Conservation (phyloP, 139 green algal species). For the Coelastrella sp. region DNA sequence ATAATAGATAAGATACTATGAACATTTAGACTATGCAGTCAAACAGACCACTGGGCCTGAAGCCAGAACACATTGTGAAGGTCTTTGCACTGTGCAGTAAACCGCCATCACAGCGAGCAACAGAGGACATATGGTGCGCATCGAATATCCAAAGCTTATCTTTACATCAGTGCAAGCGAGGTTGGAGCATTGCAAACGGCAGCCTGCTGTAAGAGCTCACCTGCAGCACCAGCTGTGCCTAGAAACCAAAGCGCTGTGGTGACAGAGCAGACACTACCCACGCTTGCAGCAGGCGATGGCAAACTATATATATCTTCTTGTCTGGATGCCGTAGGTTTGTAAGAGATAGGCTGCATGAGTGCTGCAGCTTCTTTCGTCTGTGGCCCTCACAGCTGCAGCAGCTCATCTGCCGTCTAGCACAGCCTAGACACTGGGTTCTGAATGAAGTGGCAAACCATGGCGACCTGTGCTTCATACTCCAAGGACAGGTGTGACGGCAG, state of each 20-base stretch:
- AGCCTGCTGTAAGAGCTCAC: too few species aligned
- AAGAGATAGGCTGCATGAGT: constrained; percentile 36
- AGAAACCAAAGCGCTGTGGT: too few species aligned
- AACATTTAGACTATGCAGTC: neutral
- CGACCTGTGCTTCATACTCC: constrained; percentile 32
- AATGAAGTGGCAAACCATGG: constrained; percentile 22
- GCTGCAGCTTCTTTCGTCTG: constrained; percentile 33
- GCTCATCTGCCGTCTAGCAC: neutral
- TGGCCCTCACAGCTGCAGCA: constrained; percentile 41
- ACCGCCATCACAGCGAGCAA: neutral
- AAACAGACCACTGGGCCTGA: neutral
- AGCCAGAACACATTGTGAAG: neutral
- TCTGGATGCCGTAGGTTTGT: constrained; percentile 5
- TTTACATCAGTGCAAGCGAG: too few species aligned
- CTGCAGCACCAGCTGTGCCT: too few species aligned
- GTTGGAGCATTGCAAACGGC: too few species aligned
- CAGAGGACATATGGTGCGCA: constrained; percentile 32
- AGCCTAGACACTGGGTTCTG: constrained; percentile 13
- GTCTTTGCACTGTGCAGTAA: neutral
- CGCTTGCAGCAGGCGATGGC: too few species aligned
- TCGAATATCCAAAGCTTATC: neutral
- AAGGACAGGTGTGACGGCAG: neutral
- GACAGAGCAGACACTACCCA: too few species aligned
- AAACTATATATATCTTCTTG: too few species aligned
- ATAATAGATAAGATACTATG: too few species aligned